Evolutionary conservation across 169 alveolate species (phyloP), one percentile per base, ranked within the genome.

Genomic region (Eimeria maxima): DNA sequence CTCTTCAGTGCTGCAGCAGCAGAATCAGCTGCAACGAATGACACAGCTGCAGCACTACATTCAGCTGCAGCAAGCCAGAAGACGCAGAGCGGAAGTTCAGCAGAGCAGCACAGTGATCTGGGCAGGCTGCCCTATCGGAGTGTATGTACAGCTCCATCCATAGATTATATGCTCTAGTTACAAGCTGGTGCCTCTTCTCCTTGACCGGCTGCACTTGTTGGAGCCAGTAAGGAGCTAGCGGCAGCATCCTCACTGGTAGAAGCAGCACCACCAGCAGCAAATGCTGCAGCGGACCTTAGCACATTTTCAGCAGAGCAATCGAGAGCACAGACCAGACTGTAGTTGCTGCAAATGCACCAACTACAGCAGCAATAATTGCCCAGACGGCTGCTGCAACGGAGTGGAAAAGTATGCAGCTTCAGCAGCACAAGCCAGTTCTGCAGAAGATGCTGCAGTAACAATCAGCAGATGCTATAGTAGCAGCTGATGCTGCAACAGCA

Each of bases 191-290:
- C 71, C 50, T 69, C 71, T 24, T 13, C 90, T 24, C 27, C 65
- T 45, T n/a, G n/a, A n/a, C n/a, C n/a, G n/a, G 71, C 73, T 81
- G 90, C 90, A 13, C n/a, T 47, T 45, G 90, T 47, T 47, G 73
- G 73, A 45, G 90, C 90, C 16, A 14, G 80, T 45, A 69, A 69
- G 33, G 20, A 33, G 11, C 57, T 33, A 69, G 80, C 80, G 8
- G 80, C 80, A 69, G 80, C 45, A 69, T 10, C 50, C 47, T 27
- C 80, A 69, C 11, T 42, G 44, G 80, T 8, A 69, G 80, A 6
- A 27, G 78, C 80, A 69, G 80, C 80, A 69, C 47, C 80, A 69
- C 47, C 80, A 69, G 80, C 80, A n/a, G 80, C 80, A 1, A 45
- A 42, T 13, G 80, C 80, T 27, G 80, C 44, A n/a, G 45, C 80